These are phyloP conservation scores for Amphibolis antarctica DNA, from an alignment of 106 monocot genomes.

Conservation along the genomic window DNA sequence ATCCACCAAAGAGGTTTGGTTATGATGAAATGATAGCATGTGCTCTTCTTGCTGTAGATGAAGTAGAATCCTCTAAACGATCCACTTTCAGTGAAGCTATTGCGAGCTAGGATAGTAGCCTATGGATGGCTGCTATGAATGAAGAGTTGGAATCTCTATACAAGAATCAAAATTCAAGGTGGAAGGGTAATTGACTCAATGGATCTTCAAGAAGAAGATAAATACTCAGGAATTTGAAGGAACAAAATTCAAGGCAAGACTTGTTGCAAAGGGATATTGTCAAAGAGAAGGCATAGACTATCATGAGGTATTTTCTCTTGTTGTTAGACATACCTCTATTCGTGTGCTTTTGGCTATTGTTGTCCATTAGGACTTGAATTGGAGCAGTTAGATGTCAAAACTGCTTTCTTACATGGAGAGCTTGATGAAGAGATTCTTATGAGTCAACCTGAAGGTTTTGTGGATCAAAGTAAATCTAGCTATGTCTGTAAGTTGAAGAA, in stretches of 20 bases:
- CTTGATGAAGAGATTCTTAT: neutral
- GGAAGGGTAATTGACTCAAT: neutral
- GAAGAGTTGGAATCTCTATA: constrained; percentile 1
- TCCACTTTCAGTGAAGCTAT: neutral
- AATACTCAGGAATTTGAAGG: neutral
- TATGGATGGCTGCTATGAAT: neutral
- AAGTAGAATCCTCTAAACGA: neutral
- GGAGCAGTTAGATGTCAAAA: neutral
- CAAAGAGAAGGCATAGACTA: constrained; percentile 3
- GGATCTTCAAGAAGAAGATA: neutral
- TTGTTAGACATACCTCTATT: neutral
- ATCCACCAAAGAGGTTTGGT: no score
- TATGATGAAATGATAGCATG: neutral
- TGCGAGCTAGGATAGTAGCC: neutral
- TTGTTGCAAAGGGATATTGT: neutral
- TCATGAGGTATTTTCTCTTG: constrained; percentile 1
- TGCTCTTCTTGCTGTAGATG: neutral
- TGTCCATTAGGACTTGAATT: neutral
- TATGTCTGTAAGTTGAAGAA: neutral
- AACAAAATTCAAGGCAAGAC: neutral
- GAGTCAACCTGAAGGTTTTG: neutral
- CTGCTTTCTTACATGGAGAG: neutral
- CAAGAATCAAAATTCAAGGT: neutral
- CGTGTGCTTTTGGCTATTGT: neutral
- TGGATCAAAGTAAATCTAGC: neutral